Percentiles rank a stretch among this genome's conserved stretches.
Evolutionary conservation across 2,329 filamentous ascomycete genomes (phyloP).

Genomic region (Microascus cirrosus): DNA sequence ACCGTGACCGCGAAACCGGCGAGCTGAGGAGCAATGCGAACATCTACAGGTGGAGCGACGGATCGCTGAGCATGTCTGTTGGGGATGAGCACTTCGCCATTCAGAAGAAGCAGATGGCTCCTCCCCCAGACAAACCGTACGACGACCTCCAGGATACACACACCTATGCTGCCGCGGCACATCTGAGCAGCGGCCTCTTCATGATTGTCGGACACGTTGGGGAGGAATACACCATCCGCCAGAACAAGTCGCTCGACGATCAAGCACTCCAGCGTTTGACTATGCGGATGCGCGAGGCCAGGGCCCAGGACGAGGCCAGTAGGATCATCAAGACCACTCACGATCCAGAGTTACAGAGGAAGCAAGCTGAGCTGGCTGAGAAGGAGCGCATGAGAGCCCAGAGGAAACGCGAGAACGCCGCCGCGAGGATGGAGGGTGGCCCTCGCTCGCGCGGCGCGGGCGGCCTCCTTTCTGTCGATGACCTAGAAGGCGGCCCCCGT

Average conservation of each 20-base stretch:
- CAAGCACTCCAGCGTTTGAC: conserved; percentile 60
- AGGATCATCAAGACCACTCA: conserved; percentile 60
- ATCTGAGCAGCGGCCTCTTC: conserved; percentile 55
- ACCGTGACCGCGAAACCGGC: conserved; percentile 53
- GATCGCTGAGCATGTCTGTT: conserved; percentile 63
- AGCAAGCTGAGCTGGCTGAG: conserved; percentile 61
- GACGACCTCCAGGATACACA: conserved; percentile 59
- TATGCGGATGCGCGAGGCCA: conserved; percentile 53
- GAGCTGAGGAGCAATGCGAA: conserved; percentile 65
- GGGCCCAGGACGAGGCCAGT: conserved; percentile 44
- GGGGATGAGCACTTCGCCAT: conserved; percentile 69
- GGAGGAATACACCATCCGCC: conserved; percentile 57
- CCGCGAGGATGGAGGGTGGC: conserved; percentile 51
- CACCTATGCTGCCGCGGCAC: conserved; percentile 64
- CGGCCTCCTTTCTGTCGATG: conserved; percentile 47
- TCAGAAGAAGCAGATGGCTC: conserved; percentile 57
- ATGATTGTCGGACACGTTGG: conserved; percentile 67
- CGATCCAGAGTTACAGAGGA: conserved; percentile 67
- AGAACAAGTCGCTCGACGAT: conserved; percentile 57
- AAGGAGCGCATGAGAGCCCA: conserved; percentile 60
- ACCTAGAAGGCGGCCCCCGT: conserved; percentile 47
- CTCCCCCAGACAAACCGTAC: conserved; percentile 47
- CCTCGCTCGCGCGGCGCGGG: conserved; percentile 38
- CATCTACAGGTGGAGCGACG: conserved; percentile 69
- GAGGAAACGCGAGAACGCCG: conserved; percentile 56